Conservation (phyloP, 208 protist species). For the Leishmania tropica region DNA sequence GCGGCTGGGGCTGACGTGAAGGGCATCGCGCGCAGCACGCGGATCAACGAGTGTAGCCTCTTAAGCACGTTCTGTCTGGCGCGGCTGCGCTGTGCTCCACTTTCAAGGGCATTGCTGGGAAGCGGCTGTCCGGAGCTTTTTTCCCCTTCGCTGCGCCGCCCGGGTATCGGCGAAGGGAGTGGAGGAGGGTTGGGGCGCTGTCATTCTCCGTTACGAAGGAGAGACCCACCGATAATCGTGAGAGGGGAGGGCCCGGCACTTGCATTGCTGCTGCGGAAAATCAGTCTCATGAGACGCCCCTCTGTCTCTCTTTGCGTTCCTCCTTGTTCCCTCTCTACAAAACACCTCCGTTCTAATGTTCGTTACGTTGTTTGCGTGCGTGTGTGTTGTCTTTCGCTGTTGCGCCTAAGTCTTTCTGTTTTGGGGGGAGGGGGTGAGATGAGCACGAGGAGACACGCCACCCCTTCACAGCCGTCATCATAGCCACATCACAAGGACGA, state of each 20-base stretch:
- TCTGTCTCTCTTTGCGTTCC: background rate
- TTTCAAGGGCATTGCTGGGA: background rate
- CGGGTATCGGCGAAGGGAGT: background rate
- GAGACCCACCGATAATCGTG: background rate
- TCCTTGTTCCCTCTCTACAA: background rate
- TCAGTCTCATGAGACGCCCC: background rate
- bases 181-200: background rate
- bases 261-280: background rate
- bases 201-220: background rate
- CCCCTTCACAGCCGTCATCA: background rate
- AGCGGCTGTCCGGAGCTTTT: background rate
- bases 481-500: background rate
- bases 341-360: background rate
- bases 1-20: background rate
- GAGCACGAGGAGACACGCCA: background rate
- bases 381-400: background rate
- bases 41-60: background rate
- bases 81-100: too few species aligned
- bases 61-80: background rate
- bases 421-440: background rate
- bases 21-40: background rate
- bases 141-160: background rate
- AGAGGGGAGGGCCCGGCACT: background rate
- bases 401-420: background rate
- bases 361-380: background rate